phyloP scores from a whole-genome alignment of 2,329 filamentous ascomycete species.

The Purpureocillium lavendulum region DNA sequence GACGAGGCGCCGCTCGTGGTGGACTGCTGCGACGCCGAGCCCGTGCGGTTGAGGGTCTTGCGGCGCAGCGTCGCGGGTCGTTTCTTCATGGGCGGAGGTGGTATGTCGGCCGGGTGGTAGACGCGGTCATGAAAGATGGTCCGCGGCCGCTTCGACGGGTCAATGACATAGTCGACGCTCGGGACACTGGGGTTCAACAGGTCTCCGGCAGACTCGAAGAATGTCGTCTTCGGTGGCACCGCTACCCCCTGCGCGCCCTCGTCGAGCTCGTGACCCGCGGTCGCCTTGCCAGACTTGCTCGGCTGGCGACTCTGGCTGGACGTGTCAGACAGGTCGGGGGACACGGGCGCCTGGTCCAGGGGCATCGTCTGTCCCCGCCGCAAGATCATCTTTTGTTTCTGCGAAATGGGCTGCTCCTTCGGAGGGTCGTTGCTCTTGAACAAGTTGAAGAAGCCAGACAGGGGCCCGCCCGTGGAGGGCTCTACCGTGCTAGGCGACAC shows the following conservation, averaged over 20 bases:
- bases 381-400: constrained; percentile 63
- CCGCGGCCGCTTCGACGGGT: constrained; percentile 71
- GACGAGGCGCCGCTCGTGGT: constrained; percentile 22
- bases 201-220: constrained; percentile 93
- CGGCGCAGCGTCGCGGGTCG: constrained; percentile 29
- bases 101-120: constrained; percentile 90
- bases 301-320: constrained; percentile 8
- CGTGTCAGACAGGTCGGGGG: neutral
- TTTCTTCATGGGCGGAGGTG: constrained; percentile 62
- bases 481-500: constrained; percentile 18
- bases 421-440: constrained; percentile 53
- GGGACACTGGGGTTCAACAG: constrained; percentile 85
- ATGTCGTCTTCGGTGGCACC: constrained; percentile 80
- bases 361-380: constrained; percentile 66
- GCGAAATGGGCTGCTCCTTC: constrained; percentile 40
- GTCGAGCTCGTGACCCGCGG: constrained; percentile 40
- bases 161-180: constrained; percentile 69
- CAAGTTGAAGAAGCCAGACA: constrained; percentile 62
- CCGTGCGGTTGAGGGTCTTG: constrained; percentile 18
- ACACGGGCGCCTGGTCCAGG: constrained; percentile 15
- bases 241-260: constrained; percentile 39
- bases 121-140: constrained; percentile 97
- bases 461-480: constrained; percentile 27
- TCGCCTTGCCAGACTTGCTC: constrained; percentile 28
- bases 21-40: constrained; percentile 14